phyloP scores from a whole-genome alignment of 169 alveolate genomes.

The Plasmodium relictum region DNA sequence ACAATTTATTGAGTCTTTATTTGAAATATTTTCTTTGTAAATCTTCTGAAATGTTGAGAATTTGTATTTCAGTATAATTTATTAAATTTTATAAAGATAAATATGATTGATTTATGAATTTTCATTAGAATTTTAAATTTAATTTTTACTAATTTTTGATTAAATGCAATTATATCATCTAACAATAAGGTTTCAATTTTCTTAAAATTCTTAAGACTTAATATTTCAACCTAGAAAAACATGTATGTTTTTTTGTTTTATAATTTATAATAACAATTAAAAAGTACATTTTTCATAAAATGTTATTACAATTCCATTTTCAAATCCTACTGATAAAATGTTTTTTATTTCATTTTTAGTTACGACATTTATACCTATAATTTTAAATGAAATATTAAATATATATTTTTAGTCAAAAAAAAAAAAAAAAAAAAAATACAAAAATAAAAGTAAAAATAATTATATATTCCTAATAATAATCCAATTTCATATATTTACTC shows the following conservation, averaged over 20 bases:
- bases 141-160: constrained; percentile 30
- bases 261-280: not conserved
- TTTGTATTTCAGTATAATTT: not conserved
- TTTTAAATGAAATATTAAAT: not conserved
- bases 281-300: not conserved
- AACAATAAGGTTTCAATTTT: constrained; percentile 28
- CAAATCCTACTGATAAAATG: constrained; percentile 19
- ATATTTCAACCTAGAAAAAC: constrained; percentile 19
- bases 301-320: constrained; percentile 26
- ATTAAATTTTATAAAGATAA: not conserved
- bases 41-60: constrained; percentile 24
- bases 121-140: not conserved
- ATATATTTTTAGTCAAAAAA: not conserved
- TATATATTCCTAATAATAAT: not conserved
- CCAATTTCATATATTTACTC: not conserved
- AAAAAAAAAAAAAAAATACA: too few relatives aligned
- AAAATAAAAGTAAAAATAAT: not conserved
- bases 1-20: not conserved
- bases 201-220: constrained; percentile 20
- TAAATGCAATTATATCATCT: constrained; percentile 11
- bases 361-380: constrained; percentile 24
- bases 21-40: constrained; percentile 48
- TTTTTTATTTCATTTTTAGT: constrained; percentile 1
- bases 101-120: not conserved
- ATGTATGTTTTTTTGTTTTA: too few relatives aligned